Evolutionary conservation across 805 yeast genomes (phyloP).

Genomic region (Candida stauntonica): DNA sequence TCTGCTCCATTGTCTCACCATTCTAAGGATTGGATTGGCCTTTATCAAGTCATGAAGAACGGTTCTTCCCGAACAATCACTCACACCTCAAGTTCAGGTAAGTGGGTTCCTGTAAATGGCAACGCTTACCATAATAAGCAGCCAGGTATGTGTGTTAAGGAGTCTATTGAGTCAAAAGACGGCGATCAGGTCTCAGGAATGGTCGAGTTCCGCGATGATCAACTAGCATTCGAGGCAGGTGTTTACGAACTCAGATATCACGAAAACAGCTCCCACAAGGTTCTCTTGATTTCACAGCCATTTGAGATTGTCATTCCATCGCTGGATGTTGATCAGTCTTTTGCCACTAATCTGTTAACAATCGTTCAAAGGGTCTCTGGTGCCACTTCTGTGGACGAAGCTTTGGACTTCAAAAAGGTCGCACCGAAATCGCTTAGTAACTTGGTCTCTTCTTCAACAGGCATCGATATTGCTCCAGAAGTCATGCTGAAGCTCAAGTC

Average conservation of each 20-base stretch:
- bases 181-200: slow-evolving; percentile 38
- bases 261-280: slow-evolving; percentile 61
- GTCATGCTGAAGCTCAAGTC: slow-evolving; percentile 21
- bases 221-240: slow-evolving; percentile 63
- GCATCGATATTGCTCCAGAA: slow-evolving; percentile 34
- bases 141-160: slow-evolving; percentile 10
- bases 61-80: slow-evolving; percentile 53
- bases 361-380: slow-evolving; percentile 19
- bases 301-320: slow-evolving; percentile 50
- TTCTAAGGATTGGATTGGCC: slow-evolving; percentile 69
- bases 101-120: slow-evolving; percentile 52
- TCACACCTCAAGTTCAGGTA: slow-evolving; percentile 55
- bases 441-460: slow-evolving; percentile 30
- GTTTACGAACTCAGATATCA: slow-evolving; percentile 73
- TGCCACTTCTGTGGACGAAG: slow-evolving; percentile 19
- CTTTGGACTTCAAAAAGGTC: slow-evolving; percentile 24
- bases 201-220: slow-evolving; percentile 43
- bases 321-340: slow-evolving; percentile 31
- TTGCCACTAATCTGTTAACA: slow-evolving; percentile 30
- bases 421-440: slow-evolving; percentile 25
- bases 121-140: slow-evolving; percentile 30
- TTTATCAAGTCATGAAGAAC: slow-evolving; percentile 61
- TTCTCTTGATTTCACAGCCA: slow-evolving; percentile 58
- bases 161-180: slow-evolving; percentile 9
- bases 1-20: slow-evolving; percentile 45